These are phyloP conservation scores for Russula dissimulans DNA, from an alignment of 768 basidiomycete species.

Conservation along the genomic window DNA sequence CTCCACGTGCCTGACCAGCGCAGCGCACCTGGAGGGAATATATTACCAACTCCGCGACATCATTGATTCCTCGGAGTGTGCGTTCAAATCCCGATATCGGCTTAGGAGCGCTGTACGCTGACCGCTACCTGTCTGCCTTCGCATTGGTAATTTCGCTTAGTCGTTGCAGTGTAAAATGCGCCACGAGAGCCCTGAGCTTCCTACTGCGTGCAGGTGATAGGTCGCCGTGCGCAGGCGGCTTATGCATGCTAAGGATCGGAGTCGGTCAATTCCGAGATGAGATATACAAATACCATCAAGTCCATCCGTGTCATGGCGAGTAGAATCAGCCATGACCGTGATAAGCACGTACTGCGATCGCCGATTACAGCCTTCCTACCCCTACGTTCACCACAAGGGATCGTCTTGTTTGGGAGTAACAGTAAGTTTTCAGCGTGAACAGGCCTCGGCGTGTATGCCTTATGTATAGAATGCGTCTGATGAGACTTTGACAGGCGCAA, in stretches of 20 bases:
- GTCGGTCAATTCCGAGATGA: too few species aligned
- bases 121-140: not conserved
- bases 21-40: not conserved
- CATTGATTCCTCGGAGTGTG: conserved; percentile 4
- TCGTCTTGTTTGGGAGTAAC: not conserved
- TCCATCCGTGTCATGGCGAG: not conserved
- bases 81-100: not conserved
- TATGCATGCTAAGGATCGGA: too few species aligned
- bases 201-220: too few species aligned
- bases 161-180: not conserved
- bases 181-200: not conserved
- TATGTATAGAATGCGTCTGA: not conserved
- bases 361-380: not conserved
- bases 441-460: not conserved
- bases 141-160: not conserved
- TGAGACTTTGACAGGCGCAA: not conserved
- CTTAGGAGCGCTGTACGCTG: not conserved
- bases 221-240: too few species aligned
- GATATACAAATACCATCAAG: too few species aligned
- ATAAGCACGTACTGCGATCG: not conserved
- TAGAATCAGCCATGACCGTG: not conserved
- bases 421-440: not conserved
- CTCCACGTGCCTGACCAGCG: conserved; percentile 5
- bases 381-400: not conserved
- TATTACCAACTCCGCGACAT: conserved; percentile 10